phyloP scores from a whole-genome alignment of 2,329 filamentous ascomycete genomes.

The Sporothrix pallida region DNA sequence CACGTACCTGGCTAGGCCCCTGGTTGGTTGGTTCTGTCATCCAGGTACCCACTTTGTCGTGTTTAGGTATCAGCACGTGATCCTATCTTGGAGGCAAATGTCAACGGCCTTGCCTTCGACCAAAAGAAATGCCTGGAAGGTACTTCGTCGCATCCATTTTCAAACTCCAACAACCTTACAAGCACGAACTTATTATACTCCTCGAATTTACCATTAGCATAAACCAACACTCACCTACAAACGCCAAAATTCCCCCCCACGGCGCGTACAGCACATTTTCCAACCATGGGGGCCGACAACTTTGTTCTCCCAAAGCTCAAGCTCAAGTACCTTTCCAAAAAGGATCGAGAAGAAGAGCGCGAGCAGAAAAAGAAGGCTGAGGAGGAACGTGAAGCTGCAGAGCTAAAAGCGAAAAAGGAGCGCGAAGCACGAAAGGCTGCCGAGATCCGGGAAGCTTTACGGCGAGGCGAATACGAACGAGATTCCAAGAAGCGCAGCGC shows the following conservation, averaged over 20 bases:
- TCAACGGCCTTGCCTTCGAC: background rate
- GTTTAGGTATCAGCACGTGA: background rate
- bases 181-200: too few relatives aligned
- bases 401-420: constrained; percentile 43
- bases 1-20: background rate
- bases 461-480: constrained; percentile 38
- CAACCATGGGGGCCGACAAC: constrained; percentile 18
- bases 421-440: constrained; percentile 37
- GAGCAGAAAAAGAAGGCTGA: constrained; percentile 78
- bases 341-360: constrained; percentile 75
- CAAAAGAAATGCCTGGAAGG: background rate
- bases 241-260: too few relatives aligned
- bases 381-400: constrained; percentile 58
- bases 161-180: background rate
- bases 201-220: background rate
- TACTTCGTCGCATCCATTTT: background rate
- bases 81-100: background rate
- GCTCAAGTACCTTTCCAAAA: constrained; percentile 19
- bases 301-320: constrained; percentile 30
- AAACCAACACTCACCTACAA: background rate
- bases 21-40: background rate
- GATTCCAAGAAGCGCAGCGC: constrained; percentile 40
- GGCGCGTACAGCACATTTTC: background rate
- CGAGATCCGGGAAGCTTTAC: constrained; percentile 38
- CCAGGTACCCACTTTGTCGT: background rate